These are phyloP conservation scores for Rasamsonia emersonii DNA, from an alignment of 2,329 filamentous ascomycete genomes.

Conservation along the genomic window DNA sequence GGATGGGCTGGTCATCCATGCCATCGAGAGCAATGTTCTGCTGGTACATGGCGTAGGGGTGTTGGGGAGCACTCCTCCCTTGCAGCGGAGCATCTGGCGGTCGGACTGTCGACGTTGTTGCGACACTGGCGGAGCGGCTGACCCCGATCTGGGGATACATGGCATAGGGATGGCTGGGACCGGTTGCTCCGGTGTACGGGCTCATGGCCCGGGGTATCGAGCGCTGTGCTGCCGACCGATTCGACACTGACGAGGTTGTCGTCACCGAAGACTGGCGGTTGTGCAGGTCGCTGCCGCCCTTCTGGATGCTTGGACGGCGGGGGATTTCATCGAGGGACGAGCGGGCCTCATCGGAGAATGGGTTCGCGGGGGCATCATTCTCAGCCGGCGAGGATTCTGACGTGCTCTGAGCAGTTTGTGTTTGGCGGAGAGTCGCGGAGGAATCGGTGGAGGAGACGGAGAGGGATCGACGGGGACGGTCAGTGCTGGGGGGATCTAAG, in stretches of 20 bases:
- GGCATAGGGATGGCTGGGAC: constrained; percentile 74
- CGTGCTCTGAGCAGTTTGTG: constrained; percentile 2
- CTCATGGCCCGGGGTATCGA: constrained; percentile 45
- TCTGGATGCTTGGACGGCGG: constrained; percentile 27
- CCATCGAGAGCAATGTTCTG: constrained; percentile 63
- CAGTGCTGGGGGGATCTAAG: constrained; percentile 26
- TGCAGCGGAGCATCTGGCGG: constrained; percentile 51
- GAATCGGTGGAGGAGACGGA: constrained; percentile 25
- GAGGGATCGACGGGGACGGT: constrained; percentile 21
- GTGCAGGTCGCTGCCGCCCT: constrained; percentile 21
- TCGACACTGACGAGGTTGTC: constrained; percentile 18
- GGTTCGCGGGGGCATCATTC: constrained; percentile 21
- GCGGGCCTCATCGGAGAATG: constrained; percentile 28
- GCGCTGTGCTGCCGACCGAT: constrained; percentile 31
- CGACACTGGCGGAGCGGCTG: constrained; percentile 53
- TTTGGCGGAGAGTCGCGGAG: constrained; percentile 22
- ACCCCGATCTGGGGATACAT: constrained; percentile 68
- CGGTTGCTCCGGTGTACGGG: constrained; percentile 60
- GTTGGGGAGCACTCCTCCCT: constrained; percentile 59
- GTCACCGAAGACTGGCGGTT: constrained; percentile 24
- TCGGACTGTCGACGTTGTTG: constrained; percentile 61
- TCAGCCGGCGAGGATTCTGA: constrained; percentile 11
- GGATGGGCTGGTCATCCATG: constrained; percentile 40
- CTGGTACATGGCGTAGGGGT: constrained; percentile 79
- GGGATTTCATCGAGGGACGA: constrained; percentile 23